A percentile compares a stretch with the other conserved stretches of the same genome.
Conservation (phyloP, 352 stramenopile genomes). For the Thalassiosira hispida region DNA sequence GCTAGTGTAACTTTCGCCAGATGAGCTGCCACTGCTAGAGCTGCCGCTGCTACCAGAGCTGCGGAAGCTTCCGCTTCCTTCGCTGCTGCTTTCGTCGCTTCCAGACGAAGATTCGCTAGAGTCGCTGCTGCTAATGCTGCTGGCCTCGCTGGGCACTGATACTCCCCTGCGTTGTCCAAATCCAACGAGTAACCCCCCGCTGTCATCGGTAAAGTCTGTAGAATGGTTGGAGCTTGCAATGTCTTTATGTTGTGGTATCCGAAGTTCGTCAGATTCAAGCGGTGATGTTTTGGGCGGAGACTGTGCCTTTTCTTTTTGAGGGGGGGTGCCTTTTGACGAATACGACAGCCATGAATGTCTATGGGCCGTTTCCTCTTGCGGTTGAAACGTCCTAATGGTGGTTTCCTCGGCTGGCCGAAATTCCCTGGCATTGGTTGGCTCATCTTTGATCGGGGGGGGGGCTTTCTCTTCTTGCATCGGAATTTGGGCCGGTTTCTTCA, state of each 20-base stretch:
- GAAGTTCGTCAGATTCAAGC: constrained; percentile 18
- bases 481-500: background rate
- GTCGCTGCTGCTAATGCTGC: constrained; percentile 33
- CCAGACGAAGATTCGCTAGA: constrained; percentile 5
- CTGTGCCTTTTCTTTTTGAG: background rate
- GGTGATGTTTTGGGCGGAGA: background rate
- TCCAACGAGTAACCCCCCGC: constrained; percentile 52
- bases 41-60: constrained; percentile 8
- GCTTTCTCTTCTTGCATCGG: background rate
- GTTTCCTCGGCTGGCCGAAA: background rate
- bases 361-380: background rate
- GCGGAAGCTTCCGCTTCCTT: background rate
- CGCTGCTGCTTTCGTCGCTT: background rate
- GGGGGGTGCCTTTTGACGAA: background rate
- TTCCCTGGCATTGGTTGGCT: background rate
- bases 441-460: background rate
- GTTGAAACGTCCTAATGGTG: background rate
- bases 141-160: constrained; percentile 16
- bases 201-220: constrained; percentile 48
- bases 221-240: constrained; percentile 27
- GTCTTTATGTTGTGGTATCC: constrained; percentile 2
- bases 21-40: constrained; percentile 21
- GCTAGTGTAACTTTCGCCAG: constrained; percentile 15
- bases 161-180: constrained; percentile 34
- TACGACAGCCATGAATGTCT: constrained; percentile 23